phyloP scores from a whole-genome alignment of 306 rosid species.

The Inga oerstediana region DNA sequence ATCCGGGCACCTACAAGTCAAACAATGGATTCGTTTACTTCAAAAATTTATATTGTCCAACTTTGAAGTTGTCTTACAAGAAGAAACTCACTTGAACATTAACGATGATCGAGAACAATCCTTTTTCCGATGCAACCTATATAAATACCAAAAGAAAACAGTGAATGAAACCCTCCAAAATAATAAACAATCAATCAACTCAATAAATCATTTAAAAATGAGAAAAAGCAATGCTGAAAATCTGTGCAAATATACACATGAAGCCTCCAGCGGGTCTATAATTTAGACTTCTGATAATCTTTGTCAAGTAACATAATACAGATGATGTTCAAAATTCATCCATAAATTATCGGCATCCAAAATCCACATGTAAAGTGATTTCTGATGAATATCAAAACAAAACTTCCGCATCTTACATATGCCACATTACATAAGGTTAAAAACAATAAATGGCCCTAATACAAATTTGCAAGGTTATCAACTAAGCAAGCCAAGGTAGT shows the following conservation, averaged over 20 bases:
- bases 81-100: conserved; percentile 86
- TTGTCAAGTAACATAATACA: conserved; percentile 22
- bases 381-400: background rate
- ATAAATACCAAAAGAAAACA: conserved; percentile 27
- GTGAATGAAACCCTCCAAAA: conserved; percentile 19
- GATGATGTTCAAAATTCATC: background rate
- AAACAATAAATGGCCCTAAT: background rate
- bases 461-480: background rate
- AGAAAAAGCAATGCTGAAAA: background rate
- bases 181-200: background rate
- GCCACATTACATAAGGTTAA: background rate
- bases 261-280: conserved; percentile 16
- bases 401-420: background rate
- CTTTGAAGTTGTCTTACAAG: conserved; percentile 28
- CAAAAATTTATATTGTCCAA: conserved; percentile 25
- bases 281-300: conserved; percentile 29
- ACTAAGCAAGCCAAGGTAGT: conserved; percentile 3
- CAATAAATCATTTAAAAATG: conserved; percentile 11
- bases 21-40: conserved; percentile 29
- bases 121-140: conserved; percentile 91
- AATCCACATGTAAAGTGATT: background rate
- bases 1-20: conserved; percentile 78
- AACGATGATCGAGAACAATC: conserved; percentile 78
- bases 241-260: conserved; percentile 9
- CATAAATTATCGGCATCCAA: background rate